A percentile compares a stretch with the other conserved stretches of the same genome.
phyloP scores from a whole-genome alignment of 495 filamentous ascomycete species.

The Penicillium desertorum region DNA sequence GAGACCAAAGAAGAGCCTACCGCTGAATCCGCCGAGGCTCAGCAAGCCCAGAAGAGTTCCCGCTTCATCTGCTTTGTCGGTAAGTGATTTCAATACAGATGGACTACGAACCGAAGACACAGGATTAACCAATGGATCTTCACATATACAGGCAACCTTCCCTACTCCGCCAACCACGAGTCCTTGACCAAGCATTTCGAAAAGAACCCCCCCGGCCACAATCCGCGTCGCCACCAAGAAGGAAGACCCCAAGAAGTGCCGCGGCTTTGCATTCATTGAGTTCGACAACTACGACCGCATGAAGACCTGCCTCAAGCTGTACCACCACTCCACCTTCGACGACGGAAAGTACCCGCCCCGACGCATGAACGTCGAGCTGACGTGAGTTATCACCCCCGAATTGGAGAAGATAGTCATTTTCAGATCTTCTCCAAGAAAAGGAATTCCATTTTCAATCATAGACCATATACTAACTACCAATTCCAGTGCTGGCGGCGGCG shows the following conservation, averaged over 20 bases:
- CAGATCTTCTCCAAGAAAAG: background rate
- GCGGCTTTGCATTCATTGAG: slow-evolving; percentile 91
- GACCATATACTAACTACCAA: slow-evolving; percentile 13
- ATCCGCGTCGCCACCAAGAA: slow-evolving; percentile 77
- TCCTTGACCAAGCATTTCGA: slow-evolving; percentile 73
- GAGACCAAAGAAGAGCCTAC: slow-evolving; percentile 21
- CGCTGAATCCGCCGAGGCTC: slow-evolving; percentile 13
- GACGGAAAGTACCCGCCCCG: slow-evolving; percentile 59
- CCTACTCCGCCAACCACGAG: slow-evolving; percentile 71
- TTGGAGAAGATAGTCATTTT: background rate
- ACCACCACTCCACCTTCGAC: slow-evolving; percentile 83
- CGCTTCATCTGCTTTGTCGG: slow-evolving; percentile 88
- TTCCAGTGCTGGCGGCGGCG: slow-evolving; percentile 72
- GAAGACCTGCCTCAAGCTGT: slow-evolving; percentile 86
- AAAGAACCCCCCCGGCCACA: slow-evolving; percentile 65
- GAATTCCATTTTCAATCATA: background rate
- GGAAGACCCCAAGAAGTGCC: slow-evolving; percentile 61
- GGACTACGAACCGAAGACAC: background rate
- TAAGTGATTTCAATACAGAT: slow-evolving; percentile 29
- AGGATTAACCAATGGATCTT: background rate
- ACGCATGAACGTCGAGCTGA: slow-evolving; percentile 92
- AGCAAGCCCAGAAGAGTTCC: slow-evolving; percentile 42
- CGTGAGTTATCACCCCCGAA: slow-evolving; percentile 49
- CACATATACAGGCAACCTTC: slow-evolving; percentile 68
- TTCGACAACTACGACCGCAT: slow-evolving; percentile 87